Percentiles rank a stretch among this genome's conserved stretches.
These are phyloP conservation scores for Lentithecium fluviatile DNA, from an alignment of 495 filamentous ascomycete genomes.

Conservation along the genomic window DNA sequence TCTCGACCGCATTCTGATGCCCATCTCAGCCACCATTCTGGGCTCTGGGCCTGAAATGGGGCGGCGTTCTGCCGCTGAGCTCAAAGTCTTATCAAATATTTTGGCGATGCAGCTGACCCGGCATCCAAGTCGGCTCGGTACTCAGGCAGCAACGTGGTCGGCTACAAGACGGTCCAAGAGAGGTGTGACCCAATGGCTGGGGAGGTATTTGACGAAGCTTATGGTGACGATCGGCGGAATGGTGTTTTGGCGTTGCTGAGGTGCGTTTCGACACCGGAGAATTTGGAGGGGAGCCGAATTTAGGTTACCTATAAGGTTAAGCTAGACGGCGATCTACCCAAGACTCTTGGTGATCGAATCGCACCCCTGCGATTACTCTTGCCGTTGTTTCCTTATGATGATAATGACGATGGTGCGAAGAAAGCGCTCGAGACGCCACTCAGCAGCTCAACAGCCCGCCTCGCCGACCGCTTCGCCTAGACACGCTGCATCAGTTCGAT, in stretches of 20 bases:
- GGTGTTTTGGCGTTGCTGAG: background rate
- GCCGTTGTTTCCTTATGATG: too few species aligned
- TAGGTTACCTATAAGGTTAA: background rate
- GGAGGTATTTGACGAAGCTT: background rate
- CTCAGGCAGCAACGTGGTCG: background rate
- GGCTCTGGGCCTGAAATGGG: too few species aligned
- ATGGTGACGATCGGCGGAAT: background rate
- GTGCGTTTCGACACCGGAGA: background rate
- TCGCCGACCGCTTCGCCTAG: too few species aligned
- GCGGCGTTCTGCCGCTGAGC: background rate
- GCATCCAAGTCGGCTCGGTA: background rate
- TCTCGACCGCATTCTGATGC: too few species aligned
- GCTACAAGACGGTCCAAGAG: background rate
- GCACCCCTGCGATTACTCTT: background rate
- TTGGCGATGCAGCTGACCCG: background rate
- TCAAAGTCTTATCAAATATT: background rate
- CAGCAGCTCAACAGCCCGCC: too few species aligned
- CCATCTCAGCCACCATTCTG: too few species aligned
- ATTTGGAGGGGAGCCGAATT: background rate
- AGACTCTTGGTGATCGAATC: background rate
- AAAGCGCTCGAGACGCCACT: too few species aligned
- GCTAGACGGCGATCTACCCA: background rate
- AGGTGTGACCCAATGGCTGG: background rate
- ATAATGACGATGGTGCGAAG: too few species aligned
- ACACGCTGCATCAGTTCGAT: too few species aligned